phyloP scores from a whole-genome alignment of 140 eudicot genomes.

The Cichorium intybus region DNA sequence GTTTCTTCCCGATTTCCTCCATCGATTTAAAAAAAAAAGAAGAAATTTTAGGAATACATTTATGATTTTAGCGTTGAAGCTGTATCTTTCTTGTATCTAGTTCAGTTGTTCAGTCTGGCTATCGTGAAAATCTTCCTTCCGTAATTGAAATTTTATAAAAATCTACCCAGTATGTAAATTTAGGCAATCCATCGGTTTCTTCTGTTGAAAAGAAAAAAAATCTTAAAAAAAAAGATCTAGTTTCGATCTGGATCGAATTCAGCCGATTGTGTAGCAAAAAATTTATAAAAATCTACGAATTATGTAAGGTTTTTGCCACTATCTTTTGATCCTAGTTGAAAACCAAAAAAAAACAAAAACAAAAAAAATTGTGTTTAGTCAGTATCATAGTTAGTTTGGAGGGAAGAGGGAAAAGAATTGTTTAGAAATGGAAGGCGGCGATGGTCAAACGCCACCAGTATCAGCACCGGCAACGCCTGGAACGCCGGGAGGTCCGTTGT shows the following conservation, averaged over 20 bases:
- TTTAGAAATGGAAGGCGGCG: slow-evolving; percentile 44
- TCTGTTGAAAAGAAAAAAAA: slow-evolving; percentile 7
- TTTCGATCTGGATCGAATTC: slow-evolving; percentile 36
- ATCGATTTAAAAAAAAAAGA: neutral
- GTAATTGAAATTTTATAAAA: slow-evolving; percentile 55
- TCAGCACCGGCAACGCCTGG: slow-evolving; percentile 82
- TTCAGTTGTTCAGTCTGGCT: slow-evolving; percentile 45
- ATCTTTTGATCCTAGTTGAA: neutral
- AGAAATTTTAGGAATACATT: slow-evolving; percentile 4
- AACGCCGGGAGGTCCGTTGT: slow-evolving; percentile 67
- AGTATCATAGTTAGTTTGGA: neutral
- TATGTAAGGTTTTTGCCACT: slow-evolving; percentile 36
- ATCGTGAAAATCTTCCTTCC: slow-evolving; percentile 22
- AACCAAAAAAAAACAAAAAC: slow-evolving; percentile 18
- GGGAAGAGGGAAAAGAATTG: slow-evolving; percentile 6
- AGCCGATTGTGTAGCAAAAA: slow-evolving; percentile 36
- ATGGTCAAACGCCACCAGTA: slow-evolving; percentile 36
- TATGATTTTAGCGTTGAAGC: neutral
- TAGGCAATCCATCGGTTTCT: slow-evolving; percentile 5
- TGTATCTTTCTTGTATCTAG: slow-evolving; percentile 13
- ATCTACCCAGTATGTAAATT: slow-evolving; percentile 49
- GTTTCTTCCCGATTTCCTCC: neutral
- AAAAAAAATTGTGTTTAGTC: neutral
- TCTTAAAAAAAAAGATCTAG: neutral
- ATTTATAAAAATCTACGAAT: slow-evolving; percentile 47